A percentile compares a stretch with the other conserved stretches of the same genome.
Conservation (phyloP, 2,329 filamentous ascomycete species). For the Botrytis elliptica region DNA sequence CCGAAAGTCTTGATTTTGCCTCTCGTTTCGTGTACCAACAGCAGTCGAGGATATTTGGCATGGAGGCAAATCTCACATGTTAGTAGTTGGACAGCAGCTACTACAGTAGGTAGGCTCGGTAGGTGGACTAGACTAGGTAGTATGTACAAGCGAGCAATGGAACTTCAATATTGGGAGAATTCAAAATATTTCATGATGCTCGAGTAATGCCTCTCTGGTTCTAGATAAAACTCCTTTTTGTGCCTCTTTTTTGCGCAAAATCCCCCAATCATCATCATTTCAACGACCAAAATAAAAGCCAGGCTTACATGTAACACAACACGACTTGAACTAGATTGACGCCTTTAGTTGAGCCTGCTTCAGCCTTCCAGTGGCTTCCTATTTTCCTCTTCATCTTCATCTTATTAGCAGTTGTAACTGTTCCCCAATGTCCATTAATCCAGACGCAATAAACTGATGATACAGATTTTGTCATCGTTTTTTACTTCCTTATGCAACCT, state of each 20-base stretch:
- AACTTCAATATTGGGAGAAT: constrained; percentile 21
- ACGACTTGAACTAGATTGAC: constrained; percentile 24
- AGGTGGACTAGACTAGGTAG: too few species aligned
- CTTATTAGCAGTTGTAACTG: constrained; percentile 28
- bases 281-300: constrained; percentile 15
- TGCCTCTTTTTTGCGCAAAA: constrained; percentile 34
- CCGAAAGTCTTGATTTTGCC: neutral
- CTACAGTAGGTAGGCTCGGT: neutral
- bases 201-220: constrained; percentile 29
- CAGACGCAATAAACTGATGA: constrained; percentile 15
- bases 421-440: constrained; percentile 20
- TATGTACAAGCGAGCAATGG: neutral
- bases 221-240: constrained; percentile 37
- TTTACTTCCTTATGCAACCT: constrained; percentile 33
- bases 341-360: constrained; percentile 26
- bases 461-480: constrained; percentile 18
- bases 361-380: constrained; percentile 20
- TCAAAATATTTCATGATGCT: constrained; percentile 30
- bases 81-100: neutral
- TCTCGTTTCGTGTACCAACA: neutral
- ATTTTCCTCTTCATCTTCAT: constrained; percentile 21
- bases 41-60: neutral
- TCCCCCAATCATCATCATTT: constrained; percentile 24
- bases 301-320: constrained; percentile 14
- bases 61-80: neutral